phyloP scores from a whole-genome alignment of 306 rosid genomes.

The Spatholobus suberectus region DNA sequence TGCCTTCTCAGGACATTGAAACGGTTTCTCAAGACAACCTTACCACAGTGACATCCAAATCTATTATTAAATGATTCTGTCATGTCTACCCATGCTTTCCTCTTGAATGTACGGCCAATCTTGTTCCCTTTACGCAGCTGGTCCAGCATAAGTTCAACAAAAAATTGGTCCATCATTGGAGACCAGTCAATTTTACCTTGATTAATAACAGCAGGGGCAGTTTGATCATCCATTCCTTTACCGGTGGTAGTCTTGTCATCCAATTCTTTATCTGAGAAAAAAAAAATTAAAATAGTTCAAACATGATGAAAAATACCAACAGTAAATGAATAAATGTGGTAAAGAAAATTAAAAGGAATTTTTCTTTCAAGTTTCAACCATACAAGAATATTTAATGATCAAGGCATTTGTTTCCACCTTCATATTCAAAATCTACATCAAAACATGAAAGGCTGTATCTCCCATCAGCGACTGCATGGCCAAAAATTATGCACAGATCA shows the following conservation, averaged over 20 bases:
- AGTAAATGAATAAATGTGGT: background rate
- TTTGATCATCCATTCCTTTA: constrained; percentile 41
- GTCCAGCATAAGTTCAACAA: constrained; percentile 61
- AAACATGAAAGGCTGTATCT: constrained; percentile 72
- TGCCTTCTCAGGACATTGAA: constrained; percentile 58
- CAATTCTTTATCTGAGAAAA: constrained; percentile 41
- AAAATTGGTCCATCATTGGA: constrained; percentile 56
- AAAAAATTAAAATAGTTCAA: background rate
- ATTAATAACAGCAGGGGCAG: background rate
- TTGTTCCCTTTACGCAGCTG: constrained; percentile 59
- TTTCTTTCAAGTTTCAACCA: constrained; percentile 29
- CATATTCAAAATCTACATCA: constrained; percentile 47
- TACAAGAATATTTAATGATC: constrained; percentile 7
- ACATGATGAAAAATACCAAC: background rate
- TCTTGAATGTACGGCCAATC: constrained; percentile 52
- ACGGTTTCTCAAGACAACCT: constrained; percentile 61
- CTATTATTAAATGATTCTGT: constrained; percentile 49
- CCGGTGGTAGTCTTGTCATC: constrained; percentile 36
- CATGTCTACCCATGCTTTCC: constrained; percentile 62
- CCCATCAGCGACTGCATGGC: constrained; percentile 70
- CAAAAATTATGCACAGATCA: constrained; percentile 62
- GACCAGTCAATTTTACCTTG: constrained; percentile 52
- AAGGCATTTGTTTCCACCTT: constrained; percentile 39
- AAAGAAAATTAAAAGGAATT: constrained; percentile 2
- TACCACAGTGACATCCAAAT: constrained; percentile 49